Base-by-base conservation (phyloP, 2,329 filamentous ascomycete genomes). In the Leptosphaerulina australis region DNA sequence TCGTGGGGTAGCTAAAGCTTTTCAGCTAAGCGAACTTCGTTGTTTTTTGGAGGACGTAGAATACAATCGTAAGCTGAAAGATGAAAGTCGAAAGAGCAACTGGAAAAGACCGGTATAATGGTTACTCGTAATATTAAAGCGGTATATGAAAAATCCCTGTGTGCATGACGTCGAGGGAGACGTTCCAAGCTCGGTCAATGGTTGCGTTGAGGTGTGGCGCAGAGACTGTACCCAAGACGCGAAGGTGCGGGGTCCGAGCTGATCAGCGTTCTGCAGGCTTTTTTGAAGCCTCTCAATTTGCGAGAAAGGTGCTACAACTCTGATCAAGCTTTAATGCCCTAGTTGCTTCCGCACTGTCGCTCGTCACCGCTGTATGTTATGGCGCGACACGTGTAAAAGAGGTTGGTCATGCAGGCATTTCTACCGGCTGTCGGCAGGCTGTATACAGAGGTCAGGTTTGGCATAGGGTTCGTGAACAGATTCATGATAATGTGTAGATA, bases 131-230 rank as follows among this genome's bases (percentile, higher is more conserved):
- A 44, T 30, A 39, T 35, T 48, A 53, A 21, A 43, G 50, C 44
- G 29, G 50, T 38, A 41, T 17, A 37, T 41, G 44, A 41, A 33
- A 29, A 45, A 41, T 22, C 38, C 25, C 29, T 45, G 50, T 45
- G 40, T 31, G 54, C 59, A 66, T 68, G 66, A 68, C 66, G 64
- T 68, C 53, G 62, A 58, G 59, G 55, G 49, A 44, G 44, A 43
- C 45, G 47, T 56, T 48, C 43, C 47, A 53, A 41, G 50, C 44
- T 35, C 51, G 56, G 44, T 53, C 38, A 53, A 58, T 58, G 53
- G 45, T 50, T 49, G 53, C 50, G 35, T 52, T 34, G 29, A 50
- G 40, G 41, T 66, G 64, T 66, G 64, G 65, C 64, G 64, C 60
- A 63, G 56, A 54, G 6, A 49, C 50, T 51, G 47, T 40, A 47